A percentile compares a stretch with the other conserved stretches of the same genome.
Conservation (phyloP, 768 basidiomycete species). For the Agaricus sinodeliciosus region DNA sequence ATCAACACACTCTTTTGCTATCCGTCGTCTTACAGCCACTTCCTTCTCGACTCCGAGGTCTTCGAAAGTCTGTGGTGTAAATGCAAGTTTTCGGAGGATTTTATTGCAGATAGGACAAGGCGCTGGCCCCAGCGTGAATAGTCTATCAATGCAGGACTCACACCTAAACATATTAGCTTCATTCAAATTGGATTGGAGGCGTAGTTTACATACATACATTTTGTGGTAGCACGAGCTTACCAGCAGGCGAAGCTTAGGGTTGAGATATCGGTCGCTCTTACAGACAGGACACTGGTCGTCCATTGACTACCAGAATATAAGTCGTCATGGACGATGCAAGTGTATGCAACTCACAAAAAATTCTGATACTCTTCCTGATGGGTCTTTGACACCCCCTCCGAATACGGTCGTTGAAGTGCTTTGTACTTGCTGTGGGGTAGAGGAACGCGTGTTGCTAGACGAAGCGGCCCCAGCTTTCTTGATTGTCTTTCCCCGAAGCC, state of each 20-base stretch:
- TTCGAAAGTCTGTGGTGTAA: slow-evolving; percentile 92
- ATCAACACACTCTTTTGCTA: slow-evolving; percentile 75
- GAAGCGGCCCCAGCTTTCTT: slow-evolving; percentile 54
- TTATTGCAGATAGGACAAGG: slow-evolving; percentile 93
- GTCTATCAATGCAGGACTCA: slow-evolving; percentile 94
- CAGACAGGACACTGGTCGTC: slow-evolving; percentile 97
- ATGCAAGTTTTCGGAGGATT: slow-evolving; percentile 86
- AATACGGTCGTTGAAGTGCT: slow-evolving; percentile 70
- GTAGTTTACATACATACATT: slow-evolving; percentile 53
- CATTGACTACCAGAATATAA: slow-evolving; percentile 48
- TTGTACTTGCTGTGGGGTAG: slow-evolving; percentile 59
- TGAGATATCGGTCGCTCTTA: slow-evolving; percentile 92
- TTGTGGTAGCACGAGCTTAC: slow-evolving; percentile 98
- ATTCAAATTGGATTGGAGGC: neutral
- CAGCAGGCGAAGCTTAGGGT: slow-evolving; percentile 87
- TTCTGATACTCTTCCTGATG: slow-evolving; percentile 74
- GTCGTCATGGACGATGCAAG: neutral
- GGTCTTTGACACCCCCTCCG: slow-evolving; percentile 82
- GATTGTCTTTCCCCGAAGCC: slow-evolving; percentile 72
- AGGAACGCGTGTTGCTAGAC: slow-evolving; percentile 47
- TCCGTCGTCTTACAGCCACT: slow-evolving; percentile 79
- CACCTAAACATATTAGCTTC: slow-evolving; percentile 51
- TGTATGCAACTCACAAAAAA: slow-evolving; percentile 54
- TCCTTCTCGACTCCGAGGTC: slow-evolving; percentile 92
- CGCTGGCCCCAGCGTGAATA: slow-evolving; percentile 93